Base-by-base conservation (phyloP, 2,329 filamentous ascomycete species). In the Pseudocercospora cruenta region DNA sequence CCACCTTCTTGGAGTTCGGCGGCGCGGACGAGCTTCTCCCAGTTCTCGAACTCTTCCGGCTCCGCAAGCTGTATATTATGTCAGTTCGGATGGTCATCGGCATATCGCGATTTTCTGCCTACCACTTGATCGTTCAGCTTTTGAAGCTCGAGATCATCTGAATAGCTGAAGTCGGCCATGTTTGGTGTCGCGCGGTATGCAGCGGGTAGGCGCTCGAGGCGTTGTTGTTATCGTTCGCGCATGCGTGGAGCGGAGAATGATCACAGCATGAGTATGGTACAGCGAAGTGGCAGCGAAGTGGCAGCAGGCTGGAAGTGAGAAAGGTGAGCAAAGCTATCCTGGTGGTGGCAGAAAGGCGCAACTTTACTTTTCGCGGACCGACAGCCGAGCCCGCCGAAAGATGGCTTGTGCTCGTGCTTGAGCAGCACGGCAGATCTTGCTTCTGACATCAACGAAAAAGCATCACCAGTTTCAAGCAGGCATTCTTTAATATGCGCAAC, bases 1-100 rank as follows among this genome's bases (percentile, higher is more conserved):
- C 94, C 95, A 67, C 94, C 94, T 77, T 99, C 95, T 69, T 97
- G 89, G 59, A 85, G 85, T 78, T 97, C 93, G 71, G 90, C 92
- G 58, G 90, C 89, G 73, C 89, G 89, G 71, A 97, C 89, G 64
- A 98, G 87, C 79, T 93, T 94, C 80, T 98, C 94, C 95, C 95
- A 99, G 67, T 87, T 87, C 74, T 97, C 94, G 75, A 97, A 98
- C 76, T 92, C 94, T 79, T 99, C 95, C 12, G 92, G 87, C 71
- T 97, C 92, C 65, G 86, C 85, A 60, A 82, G 72, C 87, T 90
- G 72, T 43, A 28, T 10, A 39, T 3, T 6, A n/a, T 4, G 59
- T 67, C 65, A 67, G 62, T 47, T 39, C 33, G 14, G n/a, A 4
- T 33, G 49, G 16, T 57, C n/a, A 22, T 21, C 53, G 31, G 19